Conservation (phyloP, 768 basidiomycete genomes). For the Tulasnella sp. region DNA sequence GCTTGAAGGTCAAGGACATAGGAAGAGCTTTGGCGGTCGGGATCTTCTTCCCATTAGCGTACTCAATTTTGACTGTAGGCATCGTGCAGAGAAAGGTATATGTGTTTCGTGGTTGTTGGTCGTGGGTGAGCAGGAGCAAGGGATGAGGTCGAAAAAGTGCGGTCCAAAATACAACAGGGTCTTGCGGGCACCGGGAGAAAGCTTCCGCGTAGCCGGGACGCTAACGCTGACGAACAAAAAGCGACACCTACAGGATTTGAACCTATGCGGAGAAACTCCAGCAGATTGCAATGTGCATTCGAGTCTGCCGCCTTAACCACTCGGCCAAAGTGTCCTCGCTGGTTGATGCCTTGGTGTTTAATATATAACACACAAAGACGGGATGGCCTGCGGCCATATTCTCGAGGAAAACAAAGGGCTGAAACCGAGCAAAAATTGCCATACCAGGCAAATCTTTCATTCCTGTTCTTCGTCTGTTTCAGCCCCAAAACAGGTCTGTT, state of each 20-base stretch:
- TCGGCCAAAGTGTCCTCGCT: constrained; percentile 13
- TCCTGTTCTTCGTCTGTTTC: too few relatives aligned
- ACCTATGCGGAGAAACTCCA: constrained; percentile 13
- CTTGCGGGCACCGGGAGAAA: neutral
- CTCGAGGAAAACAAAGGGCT: too few relatives aligned
- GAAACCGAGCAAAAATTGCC: too few relatives aligned
- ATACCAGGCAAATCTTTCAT: too few relatives aligned
- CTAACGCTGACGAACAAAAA: too few relatives aligned
- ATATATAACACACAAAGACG: too few relatives aligned
- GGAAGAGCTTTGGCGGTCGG: constrained; percentile 16
- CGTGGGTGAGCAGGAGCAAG: neutral
- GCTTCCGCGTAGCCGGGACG: too few relatives aligned
- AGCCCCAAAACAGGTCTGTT: too few relatives aligned
- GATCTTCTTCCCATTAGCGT: constrained; percentile 11
- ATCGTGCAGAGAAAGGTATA: neutral
- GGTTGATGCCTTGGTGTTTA: too few relatives aligned
- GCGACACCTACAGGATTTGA: constrained; percentile 19
- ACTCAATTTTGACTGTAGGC: constrained; percentile 25
- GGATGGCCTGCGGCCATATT: too few relatives aligned
- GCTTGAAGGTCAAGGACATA: neutral
- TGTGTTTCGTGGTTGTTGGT: neutral
- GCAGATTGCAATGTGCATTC: constrained; percentile 4
- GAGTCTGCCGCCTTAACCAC: constrained; percentile 30
- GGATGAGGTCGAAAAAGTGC: neutral
- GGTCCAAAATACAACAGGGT: neutral